These are phyloP conservation scores for Hymenotorrendiella dingleyae DNA, from an alignment of 2,329 filamentous ascomycete genomes.

Conservation along the genomic window DNA sequence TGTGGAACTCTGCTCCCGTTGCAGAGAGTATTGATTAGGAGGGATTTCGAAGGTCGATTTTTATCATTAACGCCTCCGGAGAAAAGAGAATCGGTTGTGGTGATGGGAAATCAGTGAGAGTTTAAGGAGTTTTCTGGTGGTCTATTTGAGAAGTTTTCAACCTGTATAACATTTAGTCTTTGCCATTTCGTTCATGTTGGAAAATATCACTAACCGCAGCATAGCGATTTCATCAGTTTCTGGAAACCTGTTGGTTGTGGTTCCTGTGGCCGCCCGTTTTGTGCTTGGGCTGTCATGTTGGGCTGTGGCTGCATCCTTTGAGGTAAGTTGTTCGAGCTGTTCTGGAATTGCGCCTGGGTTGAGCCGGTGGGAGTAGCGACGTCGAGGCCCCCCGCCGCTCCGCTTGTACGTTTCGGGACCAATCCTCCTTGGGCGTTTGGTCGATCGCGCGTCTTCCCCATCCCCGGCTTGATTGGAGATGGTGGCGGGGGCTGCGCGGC, in stretches of 20 bases:
- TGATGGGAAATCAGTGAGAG: slow-evolving; percentile 5
- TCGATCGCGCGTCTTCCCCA: slow-evolving; percentile 66
- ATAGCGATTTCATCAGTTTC: slow-evolving; percentile 88
- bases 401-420: slow-evolving; percentile 71
- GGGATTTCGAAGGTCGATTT: slow-evolving; percentile 19
- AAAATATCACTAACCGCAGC: slow-evolving; percentile 63
- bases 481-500: slow-evolving; percentile 85
- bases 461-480: slow-evolving; percentile 72
- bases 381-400: slow-evolving; percentile 64
- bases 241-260: slow-evolving; percentile 76
- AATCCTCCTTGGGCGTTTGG: slow-evolving; percentile 72
- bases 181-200: slow-evolving; percentile 7
- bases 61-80: slow-evolving; percentile 22
- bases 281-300: slow-evolving; percentile 52
- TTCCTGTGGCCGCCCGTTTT: slow-evolving; percentile 54
- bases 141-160: slow-evolving; percentile 21
- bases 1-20: slow-evolving; percentile 15
- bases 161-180: slow-evolving; percentile 21
- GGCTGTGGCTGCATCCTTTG: slow-evolving; percentile 56
- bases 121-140: slow-evolving; percentile 1
- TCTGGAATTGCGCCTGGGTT: slow-evolving; percentile 94
- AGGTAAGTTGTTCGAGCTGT: slow-evolving; percentile 82
- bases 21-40: slow-evolving; percentile 23
- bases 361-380: slow-evolving; percentile 80
- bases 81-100: slow-evolving; percentile 7